phyloP scores from a whole-genome alignment of 192 early-diverging fungal genomes.

The Podila verticillata region DNA sequence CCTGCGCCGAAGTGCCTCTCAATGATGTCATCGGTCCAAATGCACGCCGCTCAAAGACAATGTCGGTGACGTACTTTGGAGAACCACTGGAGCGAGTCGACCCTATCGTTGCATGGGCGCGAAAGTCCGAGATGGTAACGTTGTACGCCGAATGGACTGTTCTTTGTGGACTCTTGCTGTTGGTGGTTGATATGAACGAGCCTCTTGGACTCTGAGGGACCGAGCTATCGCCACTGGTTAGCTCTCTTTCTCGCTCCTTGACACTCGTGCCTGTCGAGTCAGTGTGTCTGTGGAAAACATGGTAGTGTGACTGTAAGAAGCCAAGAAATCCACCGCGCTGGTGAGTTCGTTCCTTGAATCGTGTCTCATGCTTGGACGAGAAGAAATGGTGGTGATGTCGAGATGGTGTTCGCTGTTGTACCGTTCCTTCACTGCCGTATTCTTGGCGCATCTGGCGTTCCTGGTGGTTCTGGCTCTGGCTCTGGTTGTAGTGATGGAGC shows the following conservation, averaged over 20 bases:
- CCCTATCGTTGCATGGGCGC: conserved; percentile 29
- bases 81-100: conserved; percentile 11
- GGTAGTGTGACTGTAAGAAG: conserved; percentile 40
- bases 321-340: conserved; percentile 29
- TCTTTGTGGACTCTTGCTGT: conserved; percentile 12
- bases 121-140: conserved; percentile 26
- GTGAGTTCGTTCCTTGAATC: conserved; percentile 4
- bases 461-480: conserved; percentile 6
- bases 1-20: background rate
- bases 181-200: background rate
- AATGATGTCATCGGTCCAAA: conserved; percentile 1
- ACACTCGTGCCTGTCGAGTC: background rate
- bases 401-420: conserved; percentile 3
- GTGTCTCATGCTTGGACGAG: conserved; percentile 17
- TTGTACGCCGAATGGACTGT: conserved; percentile 23
- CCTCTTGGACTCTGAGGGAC: conserved; percentile 3
- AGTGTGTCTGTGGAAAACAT: conserved; percentile 27
- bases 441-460: background rate
- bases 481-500: background rate
- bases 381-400: conserved; percentile 3
- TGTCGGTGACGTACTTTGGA: conserved; percentile 24
- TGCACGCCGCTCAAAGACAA: conserved; percentile 18
- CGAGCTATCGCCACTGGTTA: background rate
- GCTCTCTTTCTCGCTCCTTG: background rate
- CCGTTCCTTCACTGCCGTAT: conserved; percentile 1